Base-by-base conservation (phyloP, 2,329 filamentous ascomycete genomes). In the Talaromyces pinophilus region DNA sequence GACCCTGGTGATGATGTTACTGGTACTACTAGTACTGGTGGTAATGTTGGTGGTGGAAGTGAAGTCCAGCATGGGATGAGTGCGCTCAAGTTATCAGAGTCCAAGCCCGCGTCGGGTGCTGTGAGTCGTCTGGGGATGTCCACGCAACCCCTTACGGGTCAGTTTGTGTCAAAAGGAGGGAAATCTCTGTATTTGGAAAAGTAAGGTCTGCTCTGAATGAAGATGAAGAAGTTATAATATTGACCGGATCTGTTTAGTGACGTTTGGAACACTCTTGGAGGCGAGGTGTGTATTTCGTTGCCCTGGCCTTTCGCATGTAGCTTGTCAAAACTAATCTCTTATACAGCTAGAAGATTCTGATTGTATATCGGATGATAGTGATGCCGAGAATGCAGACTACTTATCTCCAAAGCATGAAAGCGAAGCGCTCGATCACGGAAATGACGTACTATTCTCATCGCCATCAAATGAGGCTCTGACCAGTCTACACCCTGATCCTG, bases 401-500 rank as follows among this genome's bases (percentile, higher is more conserved):
- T 15, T 42, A 19, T 57, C 59, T n/a, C 44, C 52, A n/a, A 59
- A 48, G 15, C 33, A 38, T 17, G 48, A 59, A 25, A 44, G 38
- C n/a, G 52, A 40, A 48, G n/a, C 52, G 30, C 28, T 42, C 25
- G 64, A 59, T 30, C 38, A 62, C 33, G 35, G 52, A 63, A 30
- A 66, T 59, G 38, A 66, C 35, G 19, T 33, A 25, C 38, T 62
- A 42, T 62, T 62, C 25, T 22, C 44, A 59, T 54, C 17, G 1
- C 17, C 42, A 54, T 63, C 52, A 25, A 48, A 59, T 38, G 60
- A 66, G 19, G 40, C 50, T 10, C 22, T 63, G 35, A 42, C 35
- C 28, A 63, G 25, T 19, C 40, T 62, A 33, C 67, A 67, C 30
- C 67, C 60, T 19, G 42, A 67, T 17, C 64, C 68, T 5, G 78